phyloP scores from a whole-genome alignment of 208 protist species.

The Trypanosoma conorhini region DNA sequence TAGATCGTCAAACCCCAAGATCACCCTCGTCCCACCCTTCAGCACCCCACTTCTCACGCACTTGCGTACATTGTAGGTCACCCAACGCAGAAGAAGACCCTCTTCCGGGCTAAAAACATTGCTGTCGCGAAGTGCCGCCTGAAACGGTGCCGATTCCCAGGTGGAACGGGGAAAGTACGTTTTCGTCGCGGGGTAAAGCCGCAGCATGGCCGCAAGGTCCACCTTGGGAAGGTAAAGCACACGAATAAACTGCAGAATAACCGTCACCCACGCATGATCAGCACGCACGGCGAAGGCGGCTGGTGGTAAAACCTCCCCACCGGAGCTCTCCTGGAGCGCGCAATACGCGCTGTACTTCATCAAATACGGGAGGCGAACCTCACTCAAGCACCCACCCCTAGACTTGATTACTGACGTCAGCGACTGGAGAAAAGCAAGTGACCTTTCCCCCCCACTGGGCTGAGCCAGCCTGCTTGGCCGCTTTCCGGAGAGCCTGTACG shows the following conservation, averaged over 20 bases:
- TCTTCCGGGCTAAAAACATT: conserved; percentile 91
- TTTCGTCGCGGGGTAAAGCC: conserved; percentile 13
- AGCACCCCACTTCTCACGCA: conserved; percentile 25
- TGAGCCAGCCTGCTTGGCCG: conserved; percentile 30
- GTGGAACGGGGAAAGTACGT: conserved; percentile 16
- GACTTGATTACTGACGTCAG: conserved; percentile 71
- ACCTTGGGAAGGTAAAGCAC: conserved; percentile 78
- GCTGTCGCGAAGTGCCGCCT: conserved; percentile 45
- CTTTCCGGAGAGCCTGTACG: conserved; percentile 62
- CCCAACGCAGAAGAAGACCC: conserved; percentile 83
- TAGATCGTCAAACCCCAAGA: conserved; percentile 76
- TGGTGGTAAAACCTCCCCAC: conserved; percentile 15
- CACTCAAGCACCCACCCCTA: conserved; percentile 77
- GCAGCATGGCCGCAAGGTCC: conserved; percentile 24
- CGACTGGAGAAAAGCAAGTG: conserved; percentile 37
- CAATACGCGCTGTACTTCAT: conserved; percentile 83
- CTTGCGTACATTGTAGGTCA: conserved; percentile 38
- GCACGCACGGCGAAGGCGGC: conserved; percentile 43
- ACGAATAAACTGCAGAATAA: conserved; percentile 81
- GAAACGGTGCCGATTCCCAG: conserved; percentile 38
- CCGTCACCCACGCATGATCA: conserved; percentile 63
- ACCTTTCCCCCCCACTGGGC: conserved; percentile 4
- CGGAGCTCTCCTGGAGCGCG: conserved; percentile 22
- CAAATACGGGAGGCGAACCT: conserved; percentile 73
- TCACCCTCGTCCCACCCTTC: neutral